Percentiles rank a stretch among this genome's conserved stretches.
These are phyloP conservation scores for Cyclostephanos tholiformis DNA, from an alignment of 108 stramenopile species.

Conservation along the genomic window DNA sequence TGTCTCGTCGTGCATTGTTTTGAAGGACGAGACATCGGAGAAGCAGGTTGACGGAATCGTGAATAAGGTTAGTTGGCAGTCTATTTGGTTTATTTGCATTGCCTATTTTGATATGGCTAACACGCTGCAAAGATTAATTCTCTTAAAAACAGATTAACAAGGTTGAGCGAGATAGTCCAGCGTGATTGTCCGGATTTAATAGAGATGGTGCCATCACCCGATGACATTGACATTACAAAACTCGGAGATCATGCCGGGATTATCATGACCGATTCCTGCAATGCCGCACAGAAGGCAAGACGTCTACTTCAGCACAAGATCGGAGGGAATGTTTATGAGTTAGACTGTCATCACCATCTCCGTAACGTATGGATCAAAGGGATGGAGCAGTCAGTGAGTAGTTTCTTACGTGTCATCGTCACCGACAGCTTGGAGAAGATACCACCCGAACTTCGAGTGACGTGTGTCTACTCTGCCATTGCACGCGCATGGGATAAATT, in stretches of 20 bases:
- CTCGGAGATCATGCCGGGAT: not conserved
- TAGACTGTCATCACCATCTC: conserved; percentile 6
- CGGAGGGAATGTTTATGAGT: conserved; percentile 9
- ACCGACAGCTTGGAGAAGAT: conserved; percentile 11
- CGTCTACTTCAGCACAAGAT: conserved; percentile 8
- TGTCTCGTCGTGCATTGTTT: no score
- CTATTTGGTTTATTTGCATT: no score
- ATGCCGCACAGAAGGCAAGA: conserved; percentile 13
- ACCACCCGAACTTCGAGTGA: not conserved
- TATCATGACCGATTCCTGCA: conserved; percentile 17
- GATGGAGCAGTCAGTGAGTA: conserved; percentile 1
- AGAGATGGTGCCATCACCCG: not conserved
- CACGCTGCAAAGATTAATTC: not conserved
- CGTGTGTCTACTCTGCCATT: not conserved
- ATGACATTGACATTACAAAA: conserved; percentile 1
- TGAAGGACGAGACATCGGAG: no score
- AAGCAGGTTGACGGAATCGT: no score
- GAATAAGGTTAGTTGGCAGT: no score
- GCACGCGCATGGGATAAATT: conserved; percentile 3
- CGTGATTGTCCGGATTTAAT: not conserved
- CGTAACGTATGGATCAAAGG: conserved; percentile 14
- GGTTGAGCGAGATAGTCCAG: not conserved
- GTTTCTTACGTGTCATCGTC: not conserved
- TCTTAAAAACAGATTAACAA: conserved; percentile 2
- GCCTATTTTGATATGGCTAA: no score